phyloP scores from a whole-genome alignment of 345 rosid species.

The Salix caprea region DNA sequence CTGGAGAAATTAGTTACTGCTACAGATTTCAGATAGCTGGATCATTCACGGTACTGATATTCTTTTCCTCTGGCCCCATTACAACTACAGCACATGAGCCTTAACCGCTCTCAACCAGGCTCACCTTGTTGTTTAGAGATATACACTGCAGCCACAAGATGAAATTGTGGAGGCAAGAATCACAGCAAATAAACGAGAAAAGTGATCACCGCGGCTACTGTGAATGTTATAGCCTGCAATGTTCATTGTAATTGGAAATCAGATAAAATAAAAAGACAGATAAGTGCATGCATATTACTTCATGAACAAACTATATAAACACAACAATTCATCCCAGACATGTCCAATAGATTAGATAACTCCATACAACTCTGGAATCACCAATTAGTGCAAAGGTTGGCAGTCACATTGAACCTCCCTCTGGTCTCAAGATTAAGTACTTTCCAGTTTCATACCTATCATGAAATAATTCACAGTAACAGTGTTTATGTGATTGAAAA shows the following conservation, averaged over 20 bases:
- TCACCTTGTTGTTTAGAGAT: background rate
- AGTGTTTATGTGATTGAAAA: background rate
- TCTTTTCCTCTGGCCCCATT: background rate
- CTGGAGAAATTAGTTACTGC: constrained; percentile 3
- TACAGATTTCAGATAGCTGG: background rate
- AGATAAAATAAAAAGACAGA: background rate
- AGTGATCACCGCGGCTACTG: constrained; percentile 48
- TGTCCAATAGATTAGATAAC: background rate
- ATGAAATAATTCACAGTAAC: background rate
- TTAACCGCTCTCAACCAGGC: constrained; percentile 1
- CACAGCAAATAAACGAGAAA: constrained; percentile 43
- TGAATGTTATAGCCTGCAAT: constrained; percentile 75
- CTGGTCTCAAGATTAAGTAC: background rate
- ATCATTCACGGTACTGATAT: background rate
- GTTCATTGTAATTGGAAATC: background rate
- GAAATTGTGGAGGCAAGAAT: constrained; percentile 8
- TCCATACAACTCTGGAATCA: background rate
- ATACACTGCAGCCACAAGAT: background rate
- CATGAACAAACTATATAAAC: background rate
- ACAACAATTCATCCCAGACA: background rate
- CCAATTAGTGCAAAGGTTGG: background rate
- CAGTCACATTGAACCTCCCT: background rate
- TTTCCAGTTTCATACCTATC: background rate
- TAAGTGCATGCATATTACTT: background rate
- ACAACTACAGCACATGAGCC: background rate